These are phyloP conservation scores for Apiospora sp. DNA, from an alignment of 2,329 filamentous ascomycete species.

Conservation along the genomic window DNA sequence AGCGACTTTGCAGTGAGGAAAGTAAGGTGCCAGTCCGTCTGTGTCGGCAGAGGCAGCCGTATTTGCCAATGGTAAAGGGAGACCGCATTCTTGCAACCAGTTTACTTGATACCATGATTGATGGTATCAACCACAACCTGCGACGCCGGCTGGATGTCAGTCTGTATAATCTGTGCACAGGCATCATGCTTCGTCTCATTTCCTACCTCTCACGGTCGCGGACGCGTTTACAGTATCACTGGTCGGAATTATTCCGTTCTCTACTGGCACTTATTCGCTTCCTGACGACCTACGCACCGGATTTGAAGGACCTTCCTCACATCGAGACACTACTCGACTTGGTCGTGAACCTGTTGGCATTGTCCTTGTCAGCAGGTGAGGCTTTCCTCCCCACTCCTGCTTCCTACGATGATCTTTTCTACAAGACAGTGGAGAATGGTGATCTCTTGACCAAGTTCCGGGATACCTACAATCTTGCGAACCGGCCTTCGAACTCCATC, in stretches of 20 bases:
- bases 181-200: conserved; percentile 82
- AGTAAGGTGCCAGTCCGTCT: conserved; percentile 78
- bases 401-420: conserved; percentile 96
- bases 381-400: conserved; percentile 87
- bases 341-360: conserved; percentile 82
- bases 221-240: conserved; percentile 87
- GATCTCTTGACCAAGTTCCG: conserved; percentile 84
- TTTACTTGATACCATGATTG: conserved; percentile 86
- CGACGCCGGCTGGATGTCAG: conserved; percentile 83
- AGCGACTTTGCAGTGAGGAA: conserved; percentile 83
- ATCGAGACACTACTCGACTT: conserved; percentile 79
- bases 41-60: conserved; percentile 88
- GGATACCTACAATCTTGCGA: conserved; percentile 72
- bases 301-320: conserved; percentile 73
- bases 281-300: conserved; percentile 83
- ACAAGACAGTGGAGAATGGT: conserved; percentile 94
- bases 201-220: conserved; percentile 85
- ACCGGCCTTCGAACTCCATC: conserved; percentile 73
- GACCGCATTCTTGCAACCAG: conserved; percentile 78
- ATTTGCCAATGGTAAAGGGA: conserved; percentile 76
- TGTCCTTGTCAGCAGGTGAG: conserved; percentile 87
- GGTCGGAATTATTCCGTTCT: conserved; percentile 93
- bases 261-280: conserved; percentile 90
- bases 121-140: conserved; percentile 94
- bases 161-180: conserved; percentile 83